These are phyloP conservation scores for Xylariaceae sp. DNA, from an alignment of 2,329 filamentous ascomycete genomes.

Conservation along the genomic window DNA sequence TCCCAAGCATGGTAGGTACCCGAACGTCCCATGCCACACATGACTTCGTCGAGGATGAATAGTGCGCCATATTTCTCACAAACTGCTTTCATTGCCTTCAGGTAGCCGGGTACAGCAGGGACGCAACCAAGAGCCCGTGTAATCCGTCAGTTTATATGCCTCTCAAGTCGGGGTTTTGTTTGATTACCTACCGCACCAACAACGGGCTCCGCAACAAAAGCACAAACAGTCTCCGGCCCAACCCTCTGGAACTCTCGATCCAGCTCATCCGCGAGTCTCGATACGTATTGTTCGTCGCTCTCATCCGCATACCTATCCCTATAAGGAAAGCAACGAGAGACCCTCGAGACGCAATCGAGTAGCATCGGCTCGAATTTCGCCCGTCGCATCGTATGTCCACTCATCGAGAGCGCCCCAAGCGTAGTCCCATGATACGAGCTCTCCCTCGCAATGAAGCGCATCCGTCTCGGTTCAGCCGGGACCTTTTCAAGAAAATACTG, in stretches of 20 bases:
- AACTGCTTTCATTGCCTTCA: constrained; percentile 59
- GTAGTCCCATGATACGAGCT: constrained; percentile 70
- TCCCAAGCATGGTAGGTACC: constrained; percentile 59
- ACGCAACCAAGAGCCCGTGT: constrained; percentile 55
- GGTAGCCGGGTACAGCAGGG: constrained; percentile 60
- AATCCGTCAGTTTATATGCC: constrained; percentile 3
- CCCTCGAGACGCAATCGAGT: constrained; percentile 49
- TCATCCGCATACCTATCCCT: constrained; percentile 49
- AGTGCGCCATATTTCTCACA: constrained; percentile 68
- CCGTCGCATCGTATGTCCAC: constrained; percentile 56
- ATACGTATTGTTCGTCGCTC: constrained; percentile 53
- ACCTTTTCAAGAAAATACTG: constrained; percentile 55
- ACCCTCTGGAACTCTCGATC: constrained; percentile 60
- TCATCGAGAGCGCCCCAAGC: constrained; percentile 58
- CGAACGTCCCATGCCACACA: constrained; percentile 60
- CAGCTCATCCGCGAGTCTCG: constrained; percentile 56
- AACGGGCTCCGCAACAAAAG: constrained; percentile 68
- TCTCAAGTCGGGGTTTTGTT: neutral
- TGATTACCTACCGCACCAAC: constrained; percentile 57
- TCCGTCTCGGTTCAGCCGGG: constrained; percentile 49
- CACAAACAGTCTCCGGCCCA: constrained; percentile 61
- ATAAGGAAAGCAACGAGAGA: constrained; percentile 64
- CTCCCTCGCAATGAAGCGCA: constrained; percentile 59
- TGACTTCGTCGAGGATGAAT: constrained; percentile 73
- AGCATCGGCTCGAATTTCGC: constrained; percentile 59